A percentile compares a stretch with the other conserved stretches of the same genome.
Evolutionary conservation across 768 basidiomycete genomes (phyloP).

Genomic region (Lactarius sp.): DNA sequence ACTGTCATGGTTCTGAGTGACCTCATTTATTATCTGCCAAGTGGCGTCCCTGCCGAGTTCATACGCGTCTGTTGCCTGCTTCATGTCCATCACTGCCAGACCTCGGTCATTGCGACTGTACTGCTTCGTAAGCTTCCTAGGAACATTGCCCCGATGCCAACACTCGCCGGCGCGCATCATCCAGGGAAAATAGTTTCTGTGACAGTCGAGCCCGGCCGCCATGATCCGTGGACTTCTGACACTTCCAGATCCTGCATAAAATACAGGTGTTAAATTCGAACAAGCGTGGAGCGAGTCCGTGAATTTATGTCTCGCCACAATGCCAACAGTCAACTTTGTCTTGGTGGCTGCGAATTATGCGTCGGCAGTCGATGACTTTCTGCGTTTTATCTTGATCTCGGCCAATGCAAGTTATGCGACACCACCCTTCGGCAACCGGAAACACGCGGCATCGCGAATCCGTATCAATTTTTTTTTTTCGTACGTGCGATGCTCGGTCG

Average conservation of each 20-base stretch:
- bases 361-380: neutral
- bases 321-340: neutral
- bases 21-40: neutral
- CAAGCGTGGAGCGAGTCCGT: neutral
- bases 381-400: neutral
- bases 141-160: neutral
- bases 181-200: neutral
- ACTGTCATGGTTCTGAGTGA: neutral
- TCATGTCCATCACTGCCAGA: neutral
- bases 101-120: constrained; percentile 4
- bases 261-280: neutral
- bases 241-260: neutral
- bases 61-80: neutral
- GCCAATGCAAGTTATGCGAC: no score
- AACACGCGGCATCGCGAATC: constrained; percentile 2
- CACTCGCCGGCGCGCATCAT: neutral
- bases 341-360: neutral
- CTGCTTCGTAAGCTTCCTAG: constrained; percentile 2
- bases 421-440: neutral
- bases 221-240: neutral
- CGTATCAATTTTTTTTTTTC: neutral
- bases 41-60: constrained; percentile 4
- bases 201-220: neutral
- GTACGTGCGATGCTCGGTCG: neutral
- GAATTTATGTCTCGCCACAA: neutral